These are phyloP conservation scores for Thuidium tamariscinum DNA, from an alignment of 225 moss, liverwort and hornwort species.

Conservation along the genomic window DNA sequence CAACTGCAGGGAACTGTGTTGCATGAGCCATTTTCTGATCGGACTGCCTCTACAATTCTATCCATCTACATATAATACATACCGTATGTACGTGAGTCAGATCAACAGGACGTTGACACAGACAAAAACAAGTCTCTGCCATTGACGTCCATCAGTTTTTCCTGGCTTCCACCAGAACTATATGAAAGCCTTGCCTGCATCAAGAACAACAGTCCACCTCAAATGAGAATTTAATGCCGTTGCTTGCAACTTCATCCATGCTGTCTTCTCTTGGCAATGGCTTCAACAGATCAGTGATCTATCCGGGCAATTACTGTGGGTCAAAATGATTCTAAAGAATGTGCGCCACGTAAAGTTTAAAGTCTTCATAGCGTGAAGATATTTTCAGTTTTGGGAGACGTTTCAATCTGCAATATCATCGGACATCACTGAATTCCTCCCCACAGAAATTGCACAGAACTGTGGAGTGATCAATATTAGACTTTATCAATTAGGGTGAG, in stretches of 20 bases:
- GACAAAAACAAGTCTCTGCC: not conserved
- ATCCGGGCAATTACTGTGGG: not conserved
- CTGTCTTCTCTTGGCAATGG: not conserved
- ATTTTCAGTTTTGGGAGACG: not conserved
- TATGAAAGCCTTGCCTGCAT: constrained; percentile 39
- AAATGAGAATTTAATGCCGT: not conserved
- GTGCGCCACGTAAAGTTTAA: not conserved
- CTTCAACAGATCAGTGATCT: not conserved
- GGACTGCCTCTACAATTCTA: not conserved
- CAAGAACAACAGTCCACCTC: not conserved
- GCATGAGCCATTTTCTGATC: not conserved
- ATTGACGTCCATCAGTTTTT: constrained; percentile 22
- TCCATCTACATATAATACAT: not conserved
- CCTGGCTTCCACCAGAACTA: constrained; percentile 30
- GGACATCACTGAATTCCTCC: not conserved
- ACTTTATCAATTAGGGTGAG: not conserved
- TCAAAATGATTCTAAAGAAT: not conserved
- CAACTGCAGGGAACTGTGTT: not conserved
- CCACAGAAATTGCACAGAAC: not conserved
- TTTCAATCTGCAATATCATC: not conserved
- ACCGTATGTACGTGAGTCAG: not conserved
- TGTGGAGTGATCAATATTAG: not conserved
- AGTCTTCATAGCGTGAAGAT: not conserved
- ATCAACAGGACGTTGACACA: not conserved
- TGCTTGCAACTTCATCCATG: not conserved